A percentile compares a stretch with the other conserved stretches of the same genome.
Evolutionary conservation across 371 early-diverging fungal genomes (phyloP).

Genomic region (Smittium culicis): DNA sequence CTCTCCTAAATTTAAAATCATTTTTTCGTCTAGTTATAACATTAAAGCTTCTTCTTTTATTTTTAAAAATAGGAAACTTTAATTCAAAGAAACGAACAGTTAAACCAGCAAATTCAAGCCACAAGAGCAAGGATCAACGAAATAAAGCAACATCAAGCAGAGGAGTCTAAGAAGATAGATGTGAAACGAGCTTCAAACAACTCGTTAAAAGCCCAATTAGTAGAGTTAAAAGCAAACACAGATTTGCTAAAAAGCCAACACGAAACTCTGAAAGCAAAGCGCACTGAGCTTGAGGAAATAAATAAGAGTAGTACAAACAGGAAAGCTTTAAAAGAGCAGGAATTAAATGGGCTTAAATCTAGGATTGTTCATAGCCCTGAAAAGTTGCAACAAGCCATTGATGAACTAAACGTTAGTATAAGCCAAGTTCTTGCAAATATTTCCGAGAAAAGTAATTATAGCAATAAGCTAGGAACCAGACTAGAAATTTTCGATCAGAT

Average conservation of each 20-base stretch:
- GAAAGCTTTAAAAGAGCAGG: constrained; percentile 32
- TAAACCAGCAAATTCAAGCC: constrained; percentile 10
- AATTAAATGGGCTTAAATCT: constrained; percentile 33
- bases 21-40: no score
- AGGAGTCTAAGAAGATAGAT: not conserved
- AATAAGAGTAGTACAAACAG: constrained; percentile 32
- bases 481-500: not conserved
- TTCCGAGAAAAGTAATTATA: constrained; percentile 24
- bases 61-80: constrained; percentile 2
- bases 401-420: constrained; percentile 35
- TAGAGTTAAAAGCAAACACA: not conserved
- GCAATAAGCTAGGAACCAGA: not conserved
- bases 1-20: no score
- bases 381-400: constrained; percentile 41
- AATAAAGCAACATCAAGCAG: not conserved
- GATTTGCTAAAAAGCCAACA: constrained; percentile 2
- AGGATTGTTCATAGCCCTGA: constrained; percentile 50
- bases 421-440: constrained; percentile 26
- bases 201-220: not conserved
- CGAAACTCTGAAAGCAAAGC: constrained; percentile 16
- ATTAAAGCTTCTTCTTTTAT: no score
- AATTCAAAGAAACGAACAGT: constrained; percentile 17
- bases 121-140: constrained; percentile 15
- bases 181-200: not conserved
- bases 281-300: constrained; percentile 20